phyloP scores from a whole-genome alignment of 805 yeast genomes.

The Candida odintsovae region DNA sequence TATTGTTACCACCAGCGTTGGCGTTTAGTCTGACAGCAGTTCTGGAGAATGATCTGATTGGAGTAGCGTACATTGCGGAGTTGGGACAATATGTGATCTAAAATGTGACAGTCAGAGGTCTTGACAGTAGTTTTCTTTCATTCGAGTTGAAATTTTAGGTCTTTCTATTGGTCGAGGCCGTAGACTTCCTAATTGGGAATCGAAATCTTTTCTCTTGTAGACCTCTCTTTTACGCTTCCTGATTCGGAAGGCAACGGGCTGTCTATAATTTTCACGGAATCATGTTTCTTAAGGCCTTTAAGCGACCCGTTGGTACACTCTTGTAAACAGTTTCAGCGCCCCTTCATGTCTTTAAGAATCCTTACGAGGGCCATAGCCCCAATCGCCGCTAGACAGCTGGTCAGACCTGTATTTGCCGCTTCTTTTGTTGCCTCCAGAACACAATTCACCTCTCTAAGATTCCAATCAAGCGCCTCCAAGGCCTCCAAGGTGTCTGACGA shows the following conservation, averaged over 20 bases:
- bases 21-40: conserved; percentile 21
- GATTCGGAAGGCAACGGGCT: conserved; percentile 2
- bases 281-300: no score
- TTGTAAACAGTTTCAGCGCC: not conserved
- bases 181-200: conserved; percentile 15
- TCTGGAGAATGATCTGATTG: conserved; percentile 22
- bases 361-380: not conserved
- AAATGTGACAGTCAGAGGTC: no score
- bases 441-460: conserved; percentile 2
- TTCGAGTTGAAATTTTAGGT: not conserved
- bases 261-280: not conserved
- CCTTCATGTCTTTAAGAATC: conserved; percentile 1
- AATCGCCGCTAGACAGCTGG: not conserved
- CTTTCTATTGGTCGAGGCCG: conserved; percentile 9
- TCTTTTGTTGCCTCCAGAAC: conserved; percentile 1
- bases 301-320: no score
- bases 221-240: conserved; percentile 1
- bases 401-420: not conserved
- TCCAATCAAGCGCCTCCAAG: conserved; percentile 8
- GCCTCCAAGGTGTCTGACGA: conserved; percentile 6
- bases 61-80: conserved; percentile 22
- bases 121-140: not conserved
- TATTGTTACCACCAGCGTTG: conserved; percentile 8
- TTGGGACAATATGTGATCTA: not conserved
- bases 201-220: not conserved